Evolutionary conservation across 1,139 yeast species (phyloP), one percentile per base, ranked within the genome.

Genomic region (Suhomyces kunorum): DNA sequence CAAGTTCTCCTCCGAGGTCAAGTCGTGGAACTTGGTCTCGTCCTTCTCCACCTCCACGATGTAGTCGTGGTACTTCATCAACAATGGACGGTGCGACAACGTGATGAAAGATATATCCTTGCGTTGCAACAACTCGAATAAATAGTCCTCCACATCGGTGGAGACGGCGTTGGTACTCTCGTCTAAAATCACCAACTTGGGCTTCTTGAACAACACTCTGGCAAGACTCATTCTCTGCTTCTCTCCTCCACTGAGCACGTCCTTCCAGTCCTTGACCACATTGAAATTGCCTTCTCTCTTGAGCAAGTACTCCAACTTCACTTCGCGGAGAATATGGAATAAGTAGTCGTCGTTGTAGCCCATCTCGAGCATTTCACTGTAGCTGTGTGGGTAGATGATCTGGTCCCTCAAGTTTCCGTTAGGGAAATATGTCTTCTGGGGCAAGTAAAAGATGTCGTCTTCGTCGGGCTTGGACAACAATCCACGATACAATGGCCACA

Each of bases 101-200:
- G 97, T 88, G 43, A 90, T 78, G 48, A 87, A 80, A 1, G 95
- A 85, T 57, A 88, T 85, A 34, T 81, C 78, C 54, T 81, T 81
- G 43, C 68, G 68, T 55, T 81, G 85, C 60, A 90, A 74, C 48
- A 83, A 63, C 56, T 87, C 95, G 63, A 89, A 90, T 44, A 90
- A 71, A 48, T 83, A 78, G 50, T 90, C 97, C 63, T 90, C 98
- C 58, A 87, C 90, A 61, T 90, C 98, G 27, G 87, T 84, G 44
- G 90, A 81, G 12, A 90, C 92, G 0, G 98, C 97, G 57, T 89
- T 87, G 8, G 97, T 90, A 24, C 95, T 87, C 63, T 90, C 97
- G 63, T 90, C 98, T 49, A 90, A 74, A 6, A 90, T 80, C 3
- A 90, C 92, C 62, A 87, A 86, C 58, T 77, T 76, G 32, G 96